Conservation (phyloP, 768 basidiomycete genomes). For the Chalciporus pseudorubinellus region DNA sequence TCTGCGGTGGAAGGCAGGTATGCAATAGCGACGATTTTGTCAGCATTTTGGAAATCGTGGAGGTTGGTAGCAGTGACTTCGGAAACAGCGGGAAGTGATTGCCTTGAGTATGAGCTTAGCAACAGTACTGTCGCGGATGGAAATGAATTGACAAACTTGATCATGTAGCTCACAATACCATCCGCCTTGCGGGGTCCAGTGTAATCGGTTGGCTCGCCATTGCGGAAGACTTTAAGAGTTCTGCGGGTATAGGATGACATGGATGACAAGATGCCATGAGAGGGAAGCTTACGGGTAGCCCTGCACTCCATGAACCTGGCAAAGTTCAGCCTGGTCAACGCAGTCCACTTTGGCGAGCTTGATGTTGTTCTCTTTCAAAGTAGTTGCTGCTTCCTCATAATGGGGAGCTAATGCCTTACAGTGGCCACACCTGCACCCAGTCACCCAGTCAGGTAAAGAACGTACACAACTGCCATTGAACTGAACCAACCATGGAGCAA, state of each 20-base stretch:
- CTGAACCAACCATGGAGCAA: slow-evolving; percentile 69
- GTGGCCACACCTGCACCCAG: slow-evolving; percentile 77
- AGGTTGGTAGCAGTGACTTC: slow-evolving; percentile 74
- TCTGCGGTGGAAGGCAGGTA: slow-evolving; percentile 77
- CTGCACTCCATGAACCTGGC: slow-evolving; percentile 81
- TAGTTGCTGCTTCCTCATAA: slow-evolving; percentile 91
- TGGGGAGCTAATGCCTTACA: slow-evolving; percentile 95
- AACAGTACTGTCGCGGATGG: not conserved
- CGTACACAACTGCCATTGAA: too few species aligned
- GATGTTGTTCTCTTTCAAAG: slow-evolving; percentile 86
- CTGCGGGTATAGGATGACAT: slow-evolving; percentile 23
- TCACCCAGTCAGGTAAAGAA: not conserved
- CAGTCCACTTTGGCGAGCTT: slow-evolving; percentile 97
- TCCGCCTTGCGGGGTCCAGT: slow-evolving; percentile 89
- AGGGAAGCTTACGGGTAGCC: slow-evolving; percentile 82
- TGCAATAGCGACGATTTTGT: slow-evolving; percentile 88
- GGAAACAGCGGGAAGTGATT: slow-evolving; percentile 91
- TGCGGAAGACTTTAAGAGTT: slow-evolving; percentile 88
- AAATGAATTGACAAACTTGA: slow-evolving; percentile 60
- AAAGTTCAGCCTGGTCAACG: slow-evolving; percentile 90
- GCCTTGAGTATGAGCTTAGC: slow-evolving; percentile 43
- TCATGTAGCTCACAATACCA: slow-evolving; percentile 95
- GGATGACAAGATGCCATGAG: not conserved
- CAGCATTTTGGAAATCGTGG: slow-evolving; percentile 81
- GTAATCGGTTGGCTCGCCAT: slow-evolving; percentile 80